Evolutionary conservation across 176 grass and related monocot species (phyloP).

Genomic region (Carex cristatella): DNA sequence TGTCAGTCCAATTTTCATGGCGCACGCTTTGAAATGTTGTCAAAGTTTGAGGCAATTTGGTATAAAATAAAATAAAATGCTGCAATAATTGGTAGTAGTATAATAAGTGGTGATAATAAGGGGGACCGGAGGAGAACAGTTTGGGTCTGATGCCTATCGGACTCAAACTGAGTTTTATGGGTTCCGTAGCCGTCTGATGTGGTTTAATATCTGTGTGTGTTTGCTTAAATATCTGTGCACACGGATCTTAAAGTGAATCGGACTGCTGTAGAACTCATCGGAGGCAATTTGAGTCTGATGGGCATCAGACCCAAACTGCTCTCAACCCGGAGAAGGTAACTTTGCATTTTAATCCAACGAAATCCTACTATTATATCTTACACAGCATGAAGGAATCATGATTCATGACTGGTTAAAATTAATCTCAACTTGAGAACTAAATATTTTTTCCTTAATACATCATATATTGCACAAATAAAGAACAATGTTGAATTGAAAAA

Average conservation of each 20-base stretch:
- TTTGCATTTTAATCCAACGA: background rate
- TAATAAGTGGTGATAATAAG: background rate
- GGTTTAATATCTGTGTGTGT: too few relatives aligned
- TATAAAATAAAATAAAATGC: background rate
- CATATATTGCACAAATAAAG: background rate
- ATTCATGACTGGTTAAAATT: background rate
- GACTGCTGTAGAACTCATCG: too few relatives aligned
- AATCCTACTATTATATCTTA: background rate
- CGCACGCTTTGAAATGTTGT: background rate
- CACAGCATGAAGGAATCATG: background rate
- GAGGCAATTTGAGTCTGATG: too few relatives aligned
- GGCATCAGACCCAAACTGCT: too few relatives aligned
- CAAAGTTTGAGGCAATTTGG: background rate
- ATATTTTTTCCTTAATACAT: background rate
- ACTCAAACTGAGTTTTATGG: too few relatives aligned
- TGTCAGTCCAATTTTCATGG: constrained; percentile 1
- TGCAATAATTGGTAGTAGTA: too few relatives aligned
- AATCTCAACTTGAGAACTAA: background rate
- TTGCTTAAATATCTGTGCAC: too few relatives aligned
- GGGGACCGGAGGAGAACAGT: too few relatives aligned
- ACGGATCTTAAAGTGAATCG: too few relatives aligned
- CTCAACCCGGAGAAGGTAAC: background rate
- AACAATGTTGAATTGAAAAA: background rate
- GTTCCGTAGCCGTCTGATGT: too few relatives aligned
- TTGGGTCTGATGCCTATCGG: too few relatives aligned